Conservation (phyloP, 192 early-diverging fungal genomes). For the Mortierella claussenii region DNA sequence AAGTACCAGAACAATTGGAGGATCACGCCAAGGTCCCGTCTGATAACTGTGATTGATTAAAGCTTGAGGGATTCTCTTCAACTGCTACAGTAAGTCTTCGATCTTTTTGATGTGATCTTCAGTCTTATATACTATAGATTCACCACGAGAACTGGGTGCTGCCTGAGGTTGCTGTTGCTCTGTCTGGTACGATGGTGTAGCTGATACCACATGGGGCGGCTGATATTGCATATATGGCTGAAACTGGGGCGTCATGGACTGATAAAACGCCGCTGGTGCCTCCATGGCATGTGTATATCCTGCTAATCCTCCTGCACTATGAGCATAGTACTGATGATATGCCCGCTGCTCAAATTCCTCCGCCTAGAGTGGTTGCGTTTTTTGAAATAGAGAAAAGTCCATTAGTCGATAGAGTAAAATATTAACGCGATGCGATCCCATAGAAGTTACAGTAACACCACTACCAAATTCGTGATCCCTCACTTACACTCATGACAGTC, state of each 20-base stretch:
- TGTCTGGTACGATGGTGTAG: constrained; percentile 31
- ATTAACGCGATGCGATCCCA: neutral
- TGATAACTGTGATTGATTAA: too few relatives aligned
- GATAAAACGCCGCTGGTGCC: constrained; percentile 20
- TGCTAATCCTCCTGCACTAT: constrained; percentile 25
- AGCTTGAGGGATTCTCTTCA: too few relatives aligned
- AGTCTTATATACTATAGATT: constrained; percentile 13
- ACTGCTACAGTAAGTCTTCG: too few relatives aligned
- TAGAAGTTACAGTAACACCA: neutral
- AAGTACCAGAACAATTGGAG: too few relatives aligned
- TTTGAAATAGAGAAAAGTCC: too few relatives aligned
- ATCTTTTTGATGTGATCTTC: too few relatives aligned
- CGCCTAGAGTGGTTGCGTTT: too few relatives aligned
- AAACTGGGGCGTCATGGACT: constrained; percentile 36
- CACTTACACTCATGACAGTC: neutral
- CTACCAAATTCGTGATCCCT: neutral
- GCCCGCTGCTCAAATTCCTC: constrained; percentile 25
- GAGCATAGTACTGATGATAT: constrained; percentile 36
- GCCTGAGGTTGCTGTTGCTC: constrained; percentile 21
- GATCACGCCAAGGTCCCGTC: too few relatives aligned
- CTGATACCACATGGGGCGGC: constrained; percentile 12
- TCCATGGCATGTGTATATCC: constrained; percentile 45
- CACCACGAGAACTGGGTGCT: constrained; percentile 19
- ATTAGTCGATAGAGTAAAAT: neutral
- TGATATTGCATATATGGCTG: constrained; percentile 46